Base-by-base conservation (phyloP, 2,329 filamentous ascomycete species). In the Alternaria brassicicola region DNA sequence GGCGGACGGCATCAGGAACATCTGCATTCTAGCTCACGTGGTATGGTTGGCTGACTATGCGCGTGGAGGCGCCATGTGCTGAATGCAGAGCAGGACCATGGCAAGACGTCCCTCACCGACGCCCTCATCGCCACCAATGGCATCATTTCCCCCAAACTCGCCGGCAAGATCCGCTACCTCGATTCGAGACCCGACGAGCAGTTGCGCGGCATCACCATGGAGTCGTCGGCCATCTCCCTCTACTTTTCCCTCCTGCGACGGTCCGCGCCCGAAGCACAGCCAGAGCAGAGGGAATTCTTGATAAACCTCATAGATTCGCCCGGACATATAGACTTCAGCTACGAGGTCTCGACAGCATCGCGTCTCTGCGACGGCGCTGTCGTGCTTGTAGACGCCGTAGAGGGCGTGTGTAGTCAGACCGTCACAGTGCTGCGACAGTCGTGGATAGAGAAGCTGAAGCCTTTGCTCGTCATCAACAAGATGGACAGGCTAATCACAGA, bases 301-400 rank as follows among this genome's bases (percentile, higher is more conserved):
- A 92, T 99, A 80, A 99, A 99, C 77, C 80, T 99, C 57, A 99
- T 99, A 74, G 95, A 99, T 79, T 98, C 95, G 1, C 95, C 95
- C 0, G 95, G 95, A 2, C 95, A 99, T 76, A 98, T 99, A 64
- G 95, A 99, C 78, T 99, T 99, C 77, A 97, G 93, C 80, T 97
- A 93, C 65, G 95, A 99, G 76, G 95, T 99, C 0, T 98, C 93
- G 0, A 98, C 94, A 1, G 95, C 95, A 2, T 98, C 94, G 9
- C 86, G 95, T 53, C 82, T 99, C 17, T 98, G 95, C 69, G 95
- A 99, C 76, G 95, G 95, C 35, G 95, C 95, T 6, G 87, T 98
- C 9, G 92, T 99, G 10, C 82, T 99, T 28, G 93, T 99, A 19
- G 95, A 99, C 78, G 95, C 94, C 4, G 95, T 99, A 0, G 95